Evolutionary conservation across 1,284 basidiomycete species (phyloP).

Genomic region (Puccinia triticina): DNA sequence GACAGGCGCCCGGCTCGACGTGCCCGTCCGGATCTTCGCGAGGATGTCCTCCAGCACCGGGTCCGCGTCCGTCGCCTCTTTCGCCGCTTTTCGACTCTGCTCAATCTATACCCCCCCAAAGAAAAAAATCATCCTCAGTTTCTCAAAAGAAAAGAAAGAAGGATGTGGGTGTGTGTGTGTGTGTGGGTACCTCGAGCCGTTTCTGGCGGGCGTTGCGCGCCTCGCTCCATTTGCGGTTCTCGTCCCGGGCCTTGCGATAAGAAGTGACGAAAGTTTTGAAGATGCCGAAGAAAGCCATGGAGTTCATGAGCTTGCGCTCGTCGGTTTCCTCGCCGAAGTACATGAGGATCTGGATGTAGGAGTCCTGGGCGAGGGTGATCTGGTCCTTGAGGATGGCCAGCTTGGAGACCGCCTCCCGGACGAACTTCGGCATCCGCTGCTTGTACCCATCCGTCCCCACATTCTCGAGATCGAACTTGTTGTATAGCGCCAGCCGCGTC

Average conservation of each 20-base stretch:
- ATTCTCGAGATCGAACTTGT: constrained; percentile 70
- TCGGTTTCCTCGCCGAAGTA: constrained; percentile 86
- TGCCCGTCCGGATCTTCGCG: constrained; percentile 43
- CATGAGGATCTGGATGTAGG: constrained; percentile 76
- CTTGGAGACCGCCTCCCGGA: constrained; percentile 72
- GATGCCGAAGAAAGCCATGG: constrained; percentile 86
- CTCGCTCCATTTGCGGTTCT: constrained; percentile 73
- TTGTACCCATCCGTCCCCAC: constrained; percentile 72
- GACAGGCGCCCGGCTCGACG: constrained; percentile 41
- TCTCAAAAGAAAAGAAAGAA: no score
- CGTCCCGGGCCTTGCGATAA: constrained; percentile 83
- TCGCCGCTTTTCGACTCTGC: constrained; percentile 29
- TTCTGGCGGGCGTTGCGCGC: constrained; percentile 70
- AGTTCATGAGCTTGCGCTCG: constrained; percentile 70
- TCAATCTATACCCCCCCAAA: no score
- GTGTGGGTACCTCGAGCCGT: constrained; percentile 62
- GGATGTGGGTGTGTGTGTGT: no score
- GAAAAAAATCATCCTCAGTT: no score
- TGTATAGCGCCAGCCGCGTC: constrained; percentile 75
- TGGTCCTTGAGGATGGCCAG: constrained; percentile 81
- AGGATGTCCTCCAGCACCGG: constrained; percentile 45
- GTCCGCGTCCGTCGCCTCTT: constrained; percentile 40
- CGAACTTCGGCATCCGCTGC: constrained; percentile 84
- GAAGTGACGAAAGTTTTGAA: constrained; percentile 93
- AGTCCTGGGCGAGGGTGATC: constrained; percentile 77